phyloP scores from a whole-genome alignment of 441 rosid genomes.

The Euphorbia schlechtendalii region DNA sequence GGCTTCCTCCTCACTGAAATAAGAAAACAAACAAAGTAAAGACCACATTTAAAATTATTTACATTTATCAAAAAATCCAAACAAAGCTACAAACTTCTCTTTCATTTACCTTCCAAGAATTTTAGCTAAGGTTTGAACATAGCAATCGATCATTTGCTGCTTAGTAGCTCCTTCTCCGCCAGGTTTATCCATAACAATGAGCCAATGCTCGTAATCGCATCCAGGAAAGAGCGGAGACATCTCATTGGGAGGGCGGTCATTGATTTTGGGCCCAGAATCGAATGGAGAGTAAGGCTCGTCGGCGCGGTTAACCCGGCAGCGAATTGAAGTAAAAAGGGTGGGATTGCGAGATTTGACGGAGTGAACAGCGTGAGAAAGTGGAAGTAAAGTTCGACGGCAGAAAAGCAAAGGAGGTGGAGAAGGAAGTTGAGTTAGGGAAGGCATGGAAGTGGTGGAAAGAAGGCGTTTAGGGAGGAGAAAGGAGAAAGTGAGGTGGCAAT shows the following conservation, averaged over 20 bases:
- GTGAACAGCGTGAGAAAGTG: constrained; percentile 35
- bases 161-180: constrained; percentile 82
- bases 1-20: constrained; percentile 75
- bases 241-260: constrained; percentile 93
- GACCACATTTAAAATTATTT: neutral
- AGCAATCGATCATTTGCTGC: constrained; percentile 93
- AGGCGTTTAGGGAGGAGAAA: constrained; percentile 36
- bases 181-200: constrained; percentile 90
- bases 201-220: constrained; percentile 94
- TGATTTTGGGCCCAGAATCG: constrained; percentile 79
- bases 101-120: constrained; percentile 67
- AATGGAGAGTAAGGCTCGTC: constrained; percentile 70
- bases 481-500: constrained; percentile 36
- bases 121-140: constrained; percentile 68
- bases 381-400: constrained; percentile 35
- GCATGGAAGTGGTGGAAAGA: constrained; percentile 28
- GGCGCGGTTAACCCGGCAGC: constrained; percentile 69
- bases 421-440: constrained; percentile 33
- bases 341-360: constrained; percentile 25
- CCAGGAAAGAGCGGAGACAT: constrained; percentile 97
- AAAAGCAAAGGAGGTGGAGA: constrained; percentile 30
- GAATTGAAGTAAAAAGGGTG: constrained; percentile 43
- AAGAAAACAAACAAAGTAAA: neutral
- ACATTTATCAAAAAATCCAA: neutral
- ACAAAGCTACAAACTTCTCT: neutral